Evolutionary conservation across 2,329 filamentous ascomycete genomes (phyloP), one percentile per base, ranked within the genome.

Genomic region (Pezicula rhizophila): DNA sequence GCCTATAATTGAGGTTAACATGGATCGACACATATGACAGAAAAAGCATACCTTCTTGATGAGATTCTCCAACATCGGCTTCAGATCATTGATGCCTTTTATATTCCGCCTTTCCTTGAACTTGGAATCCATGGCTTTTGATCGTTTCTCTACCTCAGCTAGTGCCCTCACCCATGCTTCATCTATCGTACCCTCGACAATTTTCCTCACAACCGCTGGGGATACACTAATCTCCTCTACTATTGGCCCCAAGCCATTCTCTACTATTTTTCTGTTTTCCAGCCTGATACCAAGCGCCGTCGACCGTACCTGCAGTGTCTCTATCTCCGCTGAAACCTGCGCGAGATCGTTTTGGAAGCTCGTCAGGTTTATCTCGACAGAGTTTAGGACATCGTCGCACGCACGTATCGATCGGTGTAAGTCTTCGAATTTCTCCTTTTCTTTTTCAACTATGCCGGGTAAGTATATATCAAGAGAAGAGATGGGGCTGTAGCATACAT

Each of bases 291-390:
- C 96, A 51, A 99, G 70, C 7, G 85, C 82, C 10, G 85, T 79
- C 0, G 93, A 99, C 42, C 93, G 82, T 45, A 85, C 84, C 69
- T 99, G 93, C 37, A 99, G 71, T 2, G 84, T 90, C 68, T 99
- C 93, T 45, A 99, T 99, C 65, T 99, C 93, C 6, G 90, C 85
- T 1, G 93, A 96, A 11, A 99, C 93, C 12, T 83, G 80, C 8
- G 89, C 92, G 10, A 99, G 79, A 66, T 99, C 95, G 52, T 90
- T 87, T 64, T 95, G 90, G 64, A 99, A 99, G 66, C 85, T 92
- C 34, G 87, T 87, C 46, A 99, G 76, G 65, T 96, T 97, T 28
- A 81, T 84, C 70, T 99, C 92, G 47, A 99, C 93, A 0, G 91
- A 96, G 67, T 84, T 87, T 41, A 97, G 78, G 45, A 97, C 89